A percentile compares a stretch with the other conserved stretches of the same genome.
Evolutionary conservation across 495 filamentous ascomycete genomes (phyloP).

Genomic region (Aspergillus taichungensis): DNA sequence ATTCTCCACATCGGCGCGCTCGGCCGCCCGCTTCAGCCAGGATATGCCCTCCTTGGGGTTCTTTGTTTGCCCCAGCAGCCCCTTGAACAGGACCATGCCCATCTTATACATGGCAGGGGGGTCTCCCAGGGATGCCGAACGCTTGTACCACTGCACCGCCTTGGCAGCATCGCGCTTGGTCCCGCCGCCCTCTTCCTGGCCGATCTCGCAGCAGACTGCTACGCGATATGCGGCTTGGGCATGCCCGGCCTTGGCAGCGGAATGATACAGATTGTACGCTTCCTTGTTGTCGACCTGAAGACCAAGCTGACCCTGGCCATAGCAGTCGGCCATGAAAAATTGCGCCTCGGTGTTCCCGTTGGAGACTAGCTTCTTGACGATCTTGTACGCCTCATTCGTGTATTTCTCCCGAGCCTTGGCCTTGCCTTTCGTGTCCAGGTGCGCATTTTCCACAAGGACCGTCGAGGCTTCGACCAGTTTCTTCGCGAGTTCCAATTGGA

Average conservation of each 20-base stretch:
- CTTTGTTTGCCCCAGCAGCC: constrained; percentile 79
- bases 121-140: constrained; percentile 81
- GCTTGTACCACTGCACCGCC: constrained; percentile 96
- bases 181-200: constrained; percentile 86
- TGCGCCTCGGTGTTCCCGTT: constrained; percentile 69
- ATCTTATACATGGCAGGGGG: constrained; percentile 96
- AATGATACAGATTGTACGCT: constrained; percentile 87
- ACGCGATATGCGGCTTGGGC: constrained; percentile 83
- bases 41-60: constrained; percentile 77
- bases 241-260: constrained; percentile 83
- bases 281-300: constrained; percentile 75
- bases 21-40: constrained; percentile 90
- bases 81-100: constrained; percentile 90
- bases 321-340: constrained; percentile 88
- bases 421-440: constrained; percentile 66
- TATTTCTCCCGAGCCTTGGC: constrained; percentile 76
- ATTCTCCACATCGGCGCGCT: constrained; percentile 79
- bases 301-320: constrained; percentile 64
- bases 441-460: constrained; percentile 57
- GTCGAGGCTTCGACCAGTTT: constrained; percentile 78
- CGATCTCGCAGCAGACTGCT: constrained; percentile 95
- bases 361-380: constrained; percentile 74
- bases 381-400: constrained; percentile 76
- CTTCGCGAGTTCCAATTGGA: constrained; percentile 68
- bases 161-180: constrained; percentile 85